Conservation (phyloP, 257 asterid species). For the Anisodus acutangulus region DNA sequence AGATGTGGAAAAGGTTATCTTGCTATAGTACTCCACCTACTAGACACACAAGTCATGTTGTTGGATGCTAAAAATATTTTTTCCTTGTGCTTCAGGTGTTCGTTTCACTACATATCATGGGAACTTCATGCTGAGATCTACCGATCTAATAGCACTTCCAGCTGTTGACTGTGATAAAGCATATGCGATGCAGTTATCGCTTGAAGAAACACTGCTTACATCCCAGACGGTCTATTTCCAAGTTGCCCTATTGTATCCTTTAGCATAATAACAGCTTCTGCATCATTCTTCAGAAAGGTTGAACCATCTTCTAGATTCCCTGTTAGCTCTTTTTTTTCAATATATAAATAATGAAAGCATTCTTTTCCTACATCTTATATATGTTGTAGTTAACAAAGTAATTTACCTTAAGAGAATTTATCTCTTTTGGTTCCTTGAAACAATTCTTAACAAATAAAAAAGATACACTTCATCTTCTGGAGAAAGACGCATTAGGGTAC, state of each 20-base stretch:
- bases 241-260: conserved; percentile 96
- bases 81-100: conserved; percentile 60
- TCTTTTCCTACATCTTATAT: background rate
- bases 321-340: background rate
- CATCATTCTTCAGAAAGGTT: background rate
- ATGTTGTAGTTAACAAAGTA: background rate
- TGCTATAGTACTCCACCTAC: background rate
- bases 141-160: conserved; percentile 92
- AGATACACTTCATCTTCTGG: conserved; percentile 96
- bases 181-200: conserved; percentile 84
- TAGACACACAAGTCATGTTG: background rate
- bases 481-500: conserved; percentile 96
- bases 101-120: conserved; percentile 97
- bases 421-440: background rate
- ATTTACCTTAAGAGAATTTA: background rate
- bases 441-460: conserved; percentile 27
- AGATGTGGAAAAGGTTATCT: conserved; percentile 93
- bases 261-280: background rate
- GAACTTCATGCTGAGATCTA: conserved; percentile 90
- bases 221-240: conserved; percentile 84
- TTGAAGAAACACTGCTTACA: conserved; percentile 89
- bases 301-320: background rate
- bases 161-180: conserved; percentile 98
- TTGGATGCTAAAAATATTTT: background rate
- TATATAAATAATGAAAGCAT: background rate